Conservation (phyloP, 2,329 filamentous ascomycete genomes). For the Chaetomium strumarium region DNA sequence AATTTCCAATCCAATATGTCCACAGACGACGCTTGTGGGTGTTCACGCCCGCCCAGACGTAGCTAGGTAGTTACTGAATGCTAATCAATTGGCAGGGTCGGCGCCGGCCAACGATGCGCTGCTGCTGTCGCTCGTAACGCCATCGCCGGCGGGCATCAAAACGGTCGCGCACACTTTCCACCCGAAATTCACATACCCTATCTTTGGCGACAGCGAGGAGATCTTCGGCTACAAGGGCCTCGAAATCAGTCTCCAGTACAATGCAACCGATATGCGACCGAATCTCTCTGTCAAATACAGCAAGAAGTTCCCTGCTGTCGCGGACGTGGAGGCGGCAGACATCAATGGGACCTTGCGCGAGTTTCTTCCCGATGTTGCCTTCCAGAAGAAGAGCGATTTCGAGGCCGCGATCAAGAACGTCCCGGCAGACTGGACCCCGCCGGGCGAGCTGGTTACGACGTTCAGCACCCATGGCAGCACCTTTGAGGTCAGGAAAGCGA, state of each 20-base stretch:
- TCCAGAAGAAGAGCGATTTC: slow-evolving; percentile 57
- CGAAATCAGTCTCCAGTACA: slow-evolving; percentile 64
- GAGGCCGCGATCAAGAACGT: slow-evolving; percentile 49
- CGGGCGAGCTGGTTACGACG: slow-evolving; percentile 63
- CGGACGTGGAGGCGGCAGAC: slow-evolving; percentile 64
- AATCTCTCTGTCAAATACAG: slow-evolving; percentile 65
- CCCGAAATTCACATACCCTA: slow-evolving; percentile 81
- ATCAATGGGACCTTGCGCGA: slow-evolving; percentile 57
- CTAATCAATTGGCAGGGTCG: slow-evolving; percentile 42
- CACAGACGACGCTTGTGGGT: slow-evolving; percentile 20
- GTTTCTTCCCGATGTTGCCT: slow-evolving; percentile 66
- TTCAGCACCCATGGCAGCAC: slow-evolving; percentile 56
- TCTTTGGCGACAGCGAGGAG: slow-evolving; percentile 88
- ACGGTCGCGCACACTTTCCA: slow-evolving; percentile 62
- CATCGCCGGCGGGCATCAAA: slow-evolving; percentile 44
- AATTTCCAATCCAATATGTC: slow-evolving; percentile 13
- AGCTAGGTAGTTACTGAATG: background rate
- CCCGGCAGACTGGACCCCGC: slow-evolving; percentile 56
- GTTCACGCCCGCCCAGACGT: background rate
- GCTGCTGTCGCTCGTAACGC: slow-evolving; percentile 52
- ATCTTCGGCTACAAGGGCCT: slow-evolving; percentile 88
- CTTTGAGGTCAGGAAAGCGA: slow-evolving; percentile 83
- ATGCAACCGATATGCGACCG: slow-evolving; percentile 69
- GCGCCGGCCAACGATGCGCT: slow-evolving; percentile 57
- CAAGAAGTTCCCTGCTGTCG: slow-evolving; percentile 64